Evolutionary conservation across 2,329 filamentous ascomycete genomes (phyloP).

Genomic region (Fusarium domesticum): DNA sequence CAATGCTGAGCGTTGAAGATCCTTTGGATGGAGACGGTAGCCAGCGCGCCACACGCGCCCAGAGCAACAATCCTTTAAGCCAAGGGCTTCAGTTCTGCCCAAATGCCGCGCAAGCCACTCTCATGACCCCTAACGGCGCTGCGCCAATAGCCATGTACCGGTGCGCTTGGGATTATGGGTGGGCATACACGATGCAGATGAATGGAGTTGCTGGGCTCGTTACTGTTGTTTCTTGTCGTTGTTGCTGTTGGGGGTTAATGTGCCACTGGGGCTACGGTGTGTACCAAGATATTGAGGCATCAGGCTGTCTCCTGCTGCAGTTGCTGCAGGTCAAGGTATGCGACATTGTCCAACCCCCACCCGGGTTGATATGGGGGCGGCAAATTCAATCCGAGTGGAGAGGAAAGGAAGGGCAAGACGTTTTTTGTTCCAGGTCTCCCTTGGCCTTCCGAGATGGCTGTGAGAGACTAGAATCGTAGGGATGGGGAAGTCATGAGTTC

Average conservation of each 20-base stretch:
- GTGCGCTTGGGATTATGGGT: conserved; percentile 2
- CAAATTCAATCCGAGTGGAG: no score
- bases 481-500: no score
- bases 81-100: conserved; percentile 7
- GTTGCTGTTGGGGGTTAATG: no score
- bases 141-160: conserved; percentile 9
- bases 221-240: no score
- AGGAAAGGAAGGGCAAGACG: no score
- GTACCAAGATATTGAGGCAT: background rate
- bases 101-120: conserved; percentile 7
- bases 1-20: no score
- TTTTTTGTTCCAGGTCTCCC: no score
- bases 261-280: no score
- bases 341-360: background rate
- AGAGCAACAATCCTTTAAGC: conserved; percentile 6
- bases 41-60: conserved; percentile 11
- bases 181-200: conserved; percentile 8
- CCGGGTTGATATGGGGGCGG: background rate
- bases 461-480: no score
- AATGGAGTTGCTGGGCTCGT: no score
- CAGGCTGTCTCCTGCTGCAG: background rate
- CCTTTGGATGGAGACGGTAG: no score
- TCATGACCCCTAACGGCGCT: conserved; percentile 12
- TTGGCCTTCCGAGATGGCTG: no score
- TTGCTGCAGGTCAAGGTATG: background rate